Evolutionary conservation across 805 yeast species (phyloP), one percentile per base, ranked within the genome.

Genomic region (Yamadazyma sp.): DNA sequence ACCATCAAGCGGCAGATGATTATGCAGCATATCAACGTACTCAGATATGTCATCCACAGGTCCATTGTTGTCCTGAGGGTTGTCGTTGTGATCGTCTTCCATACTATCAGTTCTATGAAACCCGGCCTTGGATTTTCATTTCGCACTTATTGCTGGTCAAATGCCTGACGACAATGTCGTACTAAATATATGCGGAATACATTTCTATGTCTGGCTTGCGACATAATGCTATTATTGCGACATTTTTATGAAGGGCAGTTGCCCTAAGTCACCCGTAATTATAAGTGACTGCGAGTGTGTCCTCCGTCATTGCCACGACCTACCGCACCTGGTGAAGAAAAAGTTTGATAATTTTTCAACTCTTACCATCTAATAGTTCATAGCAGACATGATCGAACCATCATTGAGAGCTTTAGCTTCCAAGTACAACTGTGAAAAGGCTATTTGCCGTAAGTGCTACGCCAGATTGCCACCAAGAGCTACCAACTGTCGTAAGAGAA

Each of bases 401-500:
- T 89, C 97, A 64, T 84, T 93, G 67, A 93, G 91, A 80, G 96
- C 91, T 63, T 82, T 93, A 67, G 99, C 99, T 74, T 87, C 97
- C 70, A 93, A 93, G 80, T 93, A 85, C 91, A 93, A 93, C 95
- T 93, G 98, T 82, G 99, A 93, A 57, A 93, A 93, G 79, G 73
- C 96, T 56, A 91, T 93, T 73, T 93, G 99, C 84, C 95, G 99
- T 78, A 87, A 90, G 74, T 93, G 99, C 82, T 93, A 93, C 84
- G 97, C 99, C 64, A 93, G 99, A 83, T 90, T 93, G 70, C 99
- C 99, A 70, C 96, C 99, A 77, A 95, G 98, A 86, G 99, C 99
- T 64, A 93, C 98, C 77, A 93, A 93, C 96, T 93, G 99, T 84
- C 89, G 99, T 82, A 93, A 93, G 98, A 89, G 97, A 88, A 93